These are phyloP conservation scores for Kwoniella dejecticola DNA, from an alignment of 768 basidiomycete species.

Conservation along the genomic window DNA sequence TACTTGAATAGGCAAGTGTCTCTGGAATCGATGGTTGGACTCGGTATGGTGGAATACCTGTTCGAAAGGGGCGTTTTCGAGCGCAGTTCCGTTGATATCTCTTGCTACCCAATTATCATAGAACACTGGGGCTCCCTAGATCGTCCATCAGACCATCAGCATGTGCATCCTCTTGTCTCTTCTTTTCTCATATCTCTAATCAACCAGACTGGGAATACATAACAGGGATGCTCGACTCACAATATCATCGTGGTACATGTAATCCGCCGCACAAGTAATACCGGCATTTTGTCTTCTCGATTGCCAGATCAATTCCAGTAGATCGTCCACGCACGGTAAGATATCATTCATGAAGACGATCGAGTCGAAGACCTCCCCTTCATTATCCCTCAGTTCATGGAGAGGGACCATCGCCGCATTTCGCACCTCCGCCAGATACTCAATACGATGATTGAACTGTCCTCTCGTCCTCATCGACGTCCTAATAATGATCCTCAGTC, in stretches of 20 bases:
- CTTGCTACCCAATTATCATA: conserved; percentile 91
- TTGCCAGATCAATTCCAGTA: conserved; percentile 98
- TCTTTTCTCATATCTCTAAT: too few relatives aligned
- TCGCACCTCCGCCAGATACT: conserved; percentile 99
- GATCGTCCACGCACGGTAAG: conserved; percentile 93
- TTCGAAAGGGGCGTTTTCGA: conserved; percentile 98
- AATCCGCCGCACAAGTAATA: conserved; percentile 96
- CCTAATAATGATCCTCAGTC: conserved; percentile 88
- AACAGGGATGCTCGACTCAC: conserved; percentile 57
- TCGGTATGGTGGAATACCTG: conserved; percentile 81
- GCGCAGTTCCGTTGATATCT: conserved; percentile 96
- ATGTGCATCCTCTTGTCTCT: too few relatives aligned
- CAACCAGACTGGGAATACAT: too few relatives aligned
- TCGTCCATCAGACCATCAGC: too few relatives aligned
- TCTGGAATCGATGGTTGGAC: conserved; percentile 78
- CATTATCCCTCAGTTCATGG: conserved; percentile 85
- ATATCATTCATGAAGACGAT: conserved; percentile 99
- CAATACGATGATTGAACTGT: conserved; percentile 98
- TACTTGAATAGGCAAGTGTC: conserved; percentile 90
- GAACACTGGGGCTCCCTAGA: conserved; percentile 80
- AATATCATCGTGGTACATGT: conserved; percentile 98
- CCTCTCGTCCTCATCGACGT: conserved; percentile 90
- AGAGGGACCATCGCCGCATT: conserved; percentile 95
- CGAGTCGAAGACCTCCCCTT: conserved; percentile 92
- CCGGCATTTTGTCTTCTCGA: conserved; percentile 89